These are phyloP conservation scores for Fomitiporia mediterranea DNA, from an alignment of 1,284 basidiomycete genomes.

Conservation along the genomic window DNA sequence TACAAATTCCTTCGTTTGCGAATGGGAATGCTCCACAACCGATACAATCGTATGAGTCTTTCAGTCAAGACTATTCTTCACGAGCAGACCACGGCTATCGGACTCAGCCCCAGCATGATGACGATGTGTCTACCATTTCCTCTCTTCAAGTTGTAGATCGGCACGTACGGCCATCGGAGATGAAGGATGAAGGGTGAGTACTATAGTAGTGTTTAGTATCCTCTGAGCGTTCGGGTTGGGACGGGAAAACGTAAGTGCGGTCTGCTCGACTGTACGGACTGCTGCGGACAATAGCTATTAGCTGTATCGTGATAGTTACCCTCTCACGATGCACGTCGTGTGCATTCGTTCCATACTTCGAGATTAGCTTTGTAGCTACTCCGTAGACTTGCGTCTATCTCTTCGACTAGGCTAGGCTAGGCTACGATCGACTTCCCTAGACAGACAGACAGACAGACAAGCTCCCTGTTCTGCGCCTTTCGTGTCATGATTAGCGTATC, in stretches of 20 bases:
- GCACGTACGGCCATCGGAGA: slow-evolving; percentile 83
- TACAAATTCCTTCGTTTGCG: slow-evolving; percentile 8
- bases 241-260: neutral
- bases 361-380: slow-evolving; percentile 50
- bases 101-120: slow-evolving; percentile 32
- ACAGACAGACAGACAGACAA: slow-evolving; percentile 54
- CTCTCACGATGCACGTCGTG: slow-evolving; percentile 25
- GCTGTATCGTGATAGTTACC: slow-evolving; percentile 36
- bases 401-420: slow-evolving; percentile 71
- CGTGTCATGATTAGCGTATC: slow-evolving; percentile 47
- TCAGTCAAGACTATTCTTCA: slow-evolving; percentile 10
- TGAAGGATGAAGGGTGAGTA: slow-evolving; percentile 99
- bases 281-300: slow-evolving; percentile 28
- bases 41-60: slow-evolving; percentile 17
- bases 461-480: slow-evolving; percentile 52
- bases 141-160: slow-evolving; percentile 51
- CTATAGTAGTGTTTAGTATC: slow-evolving; percentile 27
- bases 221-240: slow-evolving; percentile 20
- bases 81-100: slow-evolving; percentile 44
- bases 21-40: slow-evolving; percentile 16
- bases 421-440: slow-evolving; percentile 35
- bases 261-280: slow-evolving; percentile 17
- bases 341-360: slow-evolving; percentile 34
- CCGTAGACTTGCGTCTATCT: slow-evolving; percentile 44
- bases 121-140: slow-evolving; percentile 29